Base-by-base conservation (phyloP, 2,329 filamentous ascomycete genomes). In the Nemania serpens region DNA sequence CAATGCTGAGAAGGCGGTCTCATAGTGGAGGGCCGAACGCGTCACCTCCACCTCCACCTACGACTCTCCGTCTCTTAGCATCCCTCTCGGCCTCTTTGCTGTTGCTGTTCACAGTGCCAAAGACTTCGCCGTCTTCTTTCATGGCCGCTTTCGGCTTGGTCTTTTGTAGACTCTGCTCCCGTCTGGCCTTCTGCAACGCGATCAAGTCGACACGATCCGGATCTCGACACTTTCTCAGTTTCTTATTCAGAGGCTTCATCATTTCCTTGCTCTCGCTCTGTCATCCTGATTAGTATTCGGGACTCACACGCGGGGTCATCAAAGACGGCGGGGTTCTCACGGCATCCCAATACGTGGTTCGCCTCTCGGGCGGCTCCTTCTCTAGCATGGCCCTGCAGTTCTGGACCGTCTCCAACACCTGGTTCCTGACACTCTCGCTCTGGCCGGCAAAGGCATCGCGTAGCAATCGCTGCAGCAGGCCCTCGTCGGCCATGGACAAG, bases 131-230 rank as follows among this genome's bases (percentile, higher is more conserved):
- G 48, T 85, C 82, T 6, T 70, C 65, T 77, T 82, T 71, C 78
- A 72, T 5, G 51, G 64, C 29, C 49, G 65, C 55, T 55, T 78
- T 72, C 17, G 76, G 66, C 11, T 75, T 79, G 39, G 77, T 77
- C 54, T 76, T 77, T 46, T 77, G 75, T 45, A 71, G 62, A 1
- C 76, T 76, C 61, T 82, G 78, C 68, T 87, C 84, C 49, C 85
- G 85, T 68, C 88, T 82, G 18, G 86, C 84, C 64, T 83, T 82
- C 69, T 91, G 88, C 52, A 90, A 76, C 49, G 86, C 87, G 17
- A 92, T 87, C 3, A 93, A 75, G 73, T 93, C 89, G 45, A 84
- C 85, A 58, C 90, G 86, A 67, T 91, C 88, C 0, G 90, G 90
- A 69, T 94, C 90, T 59, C 88, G 81, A 68, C 90, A 93, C 68